Conservation (phyloP, 345 rosid species). For the Jatropha curcas region DNA sequence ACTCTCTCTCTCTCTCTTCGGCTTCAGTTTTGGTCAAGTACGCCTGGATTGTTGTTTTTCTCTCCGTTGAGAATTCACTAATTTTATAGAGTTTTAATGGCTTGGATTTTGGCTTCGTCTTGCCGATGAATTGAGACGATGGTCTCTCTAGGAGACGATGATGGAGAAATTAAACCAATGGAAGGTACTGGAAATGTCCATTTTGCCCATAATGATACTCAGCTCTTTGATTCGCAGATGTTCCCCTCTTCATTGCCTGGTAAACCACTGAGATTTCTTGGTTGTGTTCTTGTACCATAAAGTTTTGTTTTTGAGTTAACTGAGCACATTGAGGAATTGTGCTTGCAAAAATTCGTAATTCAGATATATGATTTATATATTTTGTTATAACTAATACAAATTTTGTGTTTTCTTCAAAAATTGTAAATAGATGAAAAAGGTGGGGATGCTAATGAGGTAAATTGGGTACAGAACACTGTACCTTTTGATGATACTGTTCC, state of each 20-base stretch:
- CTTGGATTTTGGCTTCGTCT: not conserved
- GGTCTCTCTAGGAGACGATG: constrained; percentile 26
- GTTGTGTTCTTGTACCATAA: not conserved
- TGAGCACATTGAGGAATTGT: too few relatives aligned
- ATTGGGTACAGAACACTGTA: not conserved
- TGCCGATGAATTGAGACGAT: constrained; percentile 17
- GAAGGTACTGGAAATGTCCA: constrained; percentile 3
- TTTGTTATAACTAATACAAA: not conserved
- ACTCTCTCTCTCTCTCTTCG: not conserved
- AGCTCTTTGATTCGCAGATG: constrained; percentile 22
- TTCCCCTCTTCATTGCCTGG: constrained; percentile 20
- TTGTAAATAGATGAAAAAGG: constrained; percentile 26
- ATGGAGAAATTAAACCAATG: constrained; percentile 3
- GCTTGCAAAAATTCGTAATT: too few relatives aligned
- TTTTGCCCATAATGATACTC: constrained; percentile 4
- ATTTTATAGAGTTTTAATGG: not conserved
- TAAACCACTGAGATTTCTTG: not conserved
- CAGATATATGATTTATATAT: not conserved
- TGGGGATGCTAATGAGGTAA: constrained; percentile 12
- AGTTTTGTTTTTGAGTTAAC: not conserved
- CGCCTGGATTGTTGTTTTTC: too few relatives aligned
- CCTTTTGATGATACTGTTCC: constrained; percentile 29
- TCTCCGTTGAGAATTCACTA: not conserved
- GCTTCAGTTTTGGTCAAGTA: not conserved
- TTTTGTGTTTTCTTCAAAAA: not conserved